A percentile compares a stretch with the other conserved stretches of the same genome.
Conservation (phyloP, 805 yeast species). For the Myxozyma udenii region DNA sequence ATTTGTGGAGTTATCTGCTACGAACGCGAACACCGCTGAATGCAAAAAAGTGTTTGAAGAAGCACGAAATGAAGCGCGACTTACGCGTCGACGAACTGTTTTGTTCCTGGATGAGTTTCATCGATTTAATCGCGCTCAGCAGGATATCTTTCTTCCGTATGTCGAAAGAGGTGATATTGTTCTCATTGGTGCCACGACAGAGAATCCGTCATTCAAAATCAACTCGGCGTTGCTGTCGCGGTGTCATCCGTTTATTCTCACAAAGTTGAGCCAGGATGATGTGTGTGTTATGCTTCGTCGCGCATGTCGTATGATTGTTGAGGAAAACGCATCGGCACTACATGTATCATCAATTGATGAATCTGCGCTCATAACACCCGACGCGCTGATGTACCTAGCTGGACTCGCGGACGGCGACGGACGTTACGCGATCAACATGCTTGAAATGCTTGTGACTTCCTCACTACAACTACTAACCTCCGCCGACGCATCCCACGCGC, state of each 20-base stretch:
- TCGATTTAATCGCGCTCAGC: slow-evolving; percentile 80
- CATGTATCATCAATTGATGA: background rate
- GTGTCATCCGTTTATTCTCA: slow-evolving; percentile 72
- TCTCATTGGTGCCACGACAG: slow-evolving; percentile 95
- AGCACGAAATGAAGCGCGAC: slow-evolving; percentile 45
- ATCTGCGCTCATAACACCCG: slow-evolving; percentile 43
- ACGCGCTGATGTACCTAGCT: slow-evolving; percentile 64
- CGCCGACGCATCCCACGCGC: slow-evolving; percentile 36
- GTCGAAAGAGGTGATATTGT: slow-evolving; percentile 80
- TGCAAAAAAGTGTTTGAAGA: slow-evolving; percentile 59
- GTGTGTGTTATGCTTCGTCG: slow-evolving; percentile 51
- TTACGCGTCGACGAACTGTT: slow-evolving; percentile 56
- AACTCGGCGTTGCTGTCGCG: slow-evolving; percentile 81
- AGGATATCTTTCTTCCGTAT: slow-evolving; percentile 74
- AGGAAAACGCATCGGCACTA: slow-evolving; percentile 1
- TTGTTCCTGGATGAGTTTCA: slow-evolving; percentile 92
- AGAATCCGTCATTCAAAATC: slow-evolving; percentile 81
- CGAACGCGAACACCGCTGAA: slow-evolving; percentile 65
- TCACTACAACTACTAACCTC: slow-evolving; percentile 30
- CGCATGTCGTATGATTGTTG: slow-evolving; percentile 35
- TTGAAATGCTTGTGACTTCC: slow-evolving; percentile 51
- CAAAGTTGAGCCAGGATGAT: slow-evolving; percentile 51
- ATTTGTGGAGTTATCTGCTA: slow-evolving; percentile 82
- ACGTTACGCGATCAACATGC: slow-evolving; percentile 70
- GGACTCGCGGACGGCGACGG: slow-evolving; percentile 85